These are phyloP conservation scores for Phytophthora citrophthora DNA, from an alignment of 352 stramenopile species.

Conservation along the genomic window DNA sequence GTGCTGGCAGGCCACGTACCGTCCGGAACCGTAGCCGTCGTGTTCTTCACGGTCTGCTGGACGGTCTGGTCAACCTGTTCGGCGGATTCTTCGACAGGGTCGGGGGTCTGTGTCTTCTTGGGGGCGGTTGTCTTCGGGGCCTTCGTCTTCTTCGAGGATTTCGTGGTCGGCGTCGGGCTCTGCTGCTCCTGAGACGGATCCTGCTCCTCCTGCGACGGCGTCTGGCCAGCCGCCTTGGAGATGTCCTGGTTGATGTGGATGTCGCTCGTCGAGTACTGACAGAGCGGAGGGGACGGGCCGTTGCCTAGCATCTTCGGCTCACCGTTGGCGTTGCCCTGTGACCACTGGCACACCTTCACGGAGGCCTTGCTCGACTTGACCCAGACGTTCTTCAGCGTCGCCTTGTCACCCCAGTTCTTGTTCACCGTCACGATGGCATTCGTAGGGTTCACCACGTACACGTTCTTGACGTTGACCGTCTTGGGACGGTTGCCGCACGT, in stretches of 20 bases:
- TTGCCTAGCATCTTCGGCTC: background rate
- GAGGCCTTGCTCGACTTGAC: constrained; percentile 8
- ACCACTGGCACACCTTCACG: constrained; percentile 1
- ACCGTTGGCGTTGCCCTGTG: background rate
- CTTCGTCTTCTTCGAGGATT: background rate
- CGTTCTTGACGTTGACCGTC: background rate
- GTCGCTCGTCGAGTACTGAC: constrained; percentile 26
- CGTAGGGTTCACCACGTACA: background rate
- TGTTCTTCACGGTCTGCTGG: constrained; percentile 5
- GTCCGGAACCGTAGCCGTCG: constrained; percentile 1
- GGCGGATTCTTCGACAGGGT: background rate
- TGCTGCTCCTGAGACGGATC: background rate
- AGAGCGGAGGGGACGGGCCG: constrained; percentile 2
- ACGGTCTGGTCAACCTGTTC: constrained; percentile 2
- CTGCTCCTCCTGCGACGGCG: background rate
- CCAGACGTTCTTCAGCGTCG: constrained; percentile 1
- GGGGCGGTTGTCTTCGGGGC: constrained; percentile 6
- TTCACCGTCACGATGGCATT: background rate
- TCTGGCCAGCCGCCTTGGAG: constrained; percentile 6
- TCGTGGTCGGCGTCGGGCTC: background rate
- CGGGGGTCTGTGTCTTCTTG: background rate
- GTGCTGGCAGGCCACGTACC: background rate
- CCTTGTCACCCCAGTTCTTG: background rate
- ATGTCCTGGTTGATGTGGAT: constrained; percentile 31
- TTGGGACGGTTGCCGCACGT: background rate